phyloP scores from a whole-genome alignment of 2,329 filamentous ascomycete species.

The Colletotrichum filicis region DNA sequence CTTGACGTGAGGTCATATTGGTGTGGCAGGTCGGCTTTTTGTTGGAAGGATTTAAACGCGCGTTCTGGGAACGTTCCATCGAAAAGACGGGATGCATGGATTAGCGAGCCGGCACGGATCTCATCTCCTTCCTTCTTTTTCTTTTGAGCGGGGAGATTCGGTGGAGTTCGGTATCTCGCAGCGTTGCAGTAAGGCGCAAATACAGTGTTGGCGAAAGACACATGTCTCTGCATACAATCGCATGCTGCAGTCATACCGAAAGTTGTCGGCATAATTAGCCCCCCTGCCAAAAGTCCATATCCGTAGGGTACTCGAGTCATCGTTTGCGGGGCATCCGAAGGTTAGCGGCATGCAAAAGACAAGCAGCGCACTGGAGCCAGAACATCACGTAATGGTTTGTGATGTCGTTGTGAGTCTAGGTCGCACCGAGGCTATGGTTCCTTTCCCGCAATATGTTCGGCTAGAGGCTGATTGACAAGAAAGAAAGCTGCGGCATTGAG shows the following conservation, averaged over 20 bases:
- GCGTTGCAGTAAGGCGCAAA: background rate
- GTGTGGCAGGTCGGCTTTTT: no score
- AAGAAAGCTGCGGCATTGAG: background rate
- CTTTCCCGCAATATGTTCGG: background rate
- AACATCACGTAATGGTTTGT: background rate
- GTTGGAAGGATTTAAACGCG: background rate
- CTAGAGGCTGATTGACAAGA: background rate
- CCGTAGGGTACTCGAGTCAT: background rate
- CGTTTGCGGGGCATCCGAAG: background rate
- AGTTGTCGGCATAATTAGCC: background rate
- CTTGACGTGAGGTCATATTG: background rate
- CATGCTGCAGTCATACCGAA: background rate
- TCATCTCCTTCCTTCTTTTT: background rate
- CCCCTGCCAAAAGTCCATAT: background rate
- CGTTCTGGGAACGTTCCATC: background rate
- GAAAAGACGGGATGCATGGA: background rate
- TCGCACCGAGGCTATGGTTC: background rate
- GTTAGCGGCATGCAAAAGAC: background rate
- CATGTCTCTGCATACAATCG: background rate
- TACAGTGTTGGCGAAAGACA: background rate
- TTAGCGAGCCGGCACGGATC: background rate
- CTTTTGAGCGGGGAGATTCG: no score
- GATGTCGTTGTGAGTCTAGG: background rate
- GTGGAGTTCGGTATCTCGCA: background rate
- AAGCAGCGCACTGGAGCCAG: background rate